Evolutionary conservation across 2,329 filamentous ascomycete species (phyloP), one percentile per base, ranked within the genome.

Genomic region (Hypoxylon rubiginosum): DNA sequence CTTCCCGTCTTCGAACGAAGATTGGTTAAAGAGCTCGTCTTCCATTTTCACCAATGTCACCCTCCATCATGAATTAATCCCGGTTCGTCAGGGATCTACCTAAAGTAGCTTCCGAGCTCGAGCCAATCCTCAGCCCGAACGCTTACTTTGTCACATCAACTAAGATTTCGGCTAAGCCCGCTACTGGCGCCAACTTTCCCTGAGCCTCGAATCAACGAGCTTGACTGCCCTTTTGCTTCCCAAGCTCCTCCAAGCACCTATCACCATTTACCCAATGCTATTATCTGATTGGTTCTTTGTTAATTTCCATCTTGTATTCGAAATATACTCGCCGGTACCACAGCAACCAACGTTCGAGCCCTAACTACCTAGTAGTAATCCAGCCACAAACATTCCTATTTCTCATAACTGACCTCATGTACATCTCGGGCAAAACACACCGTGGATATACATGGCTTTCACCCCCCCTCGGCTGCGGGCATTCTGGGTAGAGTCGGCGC

Each of bases 81-180:
- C 61, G 62, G 68, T 60, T 51, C 13, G 28, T 19, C 68, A 69
- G 67, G 71, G 70, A 63, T 58, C 67, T 67, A 24, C 21, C 21
- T 24, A 4, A 4, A 4, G 21, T 24, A 72, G 69, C 72, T 66
- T 58, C 58, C 32, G 63, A 67, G 67, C 72, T 71, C 36, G 45
- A 69, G 67, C 75, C 75, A 77, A 77, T 76, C 70, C 45, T 26
- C 63, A 56, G 50, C 52, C 52, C 43, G 43, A 62, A 67, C 62
- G 46, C 58, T 61, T 60, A 66, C 64, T 72, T 69, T 70, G 69
- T 76, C 74, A 76, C 74, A 75, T 72, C 56, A 67, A 69, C 74
- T 76, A 76, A 67, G 53, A 70, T 70, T 63, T 66, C 66, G 68
- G 71, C 57, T 70, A 64, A 56, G 68, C 67, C 73, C 70, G 69